phyloP scores from a whole-genome alignment of 2,329 filamentous ascomycete genomes.

The Cryphonectria nitschkei region DNA sequence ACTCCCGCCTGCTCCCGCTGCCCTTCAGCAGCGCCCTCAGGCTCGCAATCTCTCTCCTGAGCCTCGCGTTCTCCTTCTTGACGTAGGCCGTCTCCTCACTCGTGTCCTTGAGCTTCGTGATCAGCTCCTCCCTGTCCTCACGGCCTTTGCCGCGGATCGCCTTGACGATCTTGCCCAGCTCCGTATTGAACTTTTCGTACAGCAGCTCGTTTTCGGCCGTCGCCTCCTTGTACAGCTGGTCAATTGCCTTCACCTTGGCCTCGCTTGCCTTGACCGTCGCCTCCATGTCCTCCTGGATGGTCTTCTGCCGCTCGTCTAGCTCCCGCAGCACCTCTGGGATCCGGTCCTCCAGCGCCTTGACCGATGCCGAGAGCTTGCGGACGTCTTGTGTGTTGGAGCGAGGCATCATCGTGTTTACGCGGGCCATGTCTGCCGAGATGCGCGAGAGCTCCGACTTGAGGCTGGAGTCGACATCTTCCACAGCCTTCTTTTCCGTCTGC shows the following conservation, averaged over 20 bases:
- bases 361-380: constrained; percentile 56
- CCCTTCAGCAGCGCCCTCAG: constrained; percentile 60
- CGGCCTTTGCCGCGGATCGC: constrained; percentile 73
- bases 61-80: constrained; percentile 82
- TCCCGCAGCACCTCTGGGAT: constrained; percentile 64
- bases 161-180: constrained; percentile 80
- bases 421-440: constrained; percentile 79
- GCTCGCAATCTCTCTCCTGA: constrained; percentile 82
- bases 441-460: constrained; percentile 77
- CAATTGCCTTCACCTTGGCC: constrained; percentile 77
- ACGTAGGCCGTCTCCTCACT: constrained; percentile 77
- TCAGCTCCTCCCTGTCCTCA: constrained; percentile 78
- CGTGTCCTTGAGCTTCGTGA: constrained; percentile 70
- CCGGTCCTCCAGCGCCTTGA: constrained; percentile 69
- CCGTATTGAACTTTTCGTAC: constrained; percentile 91
- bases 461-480: constrained; percentile 69
- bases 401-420: constrained; percentile 49
- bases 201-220: constrained; percentile 91
- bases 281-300: constrained; percentile 72
- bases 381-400: constrained; percentile 46
- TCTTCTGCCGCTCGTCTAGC: constrained; percentile 62
- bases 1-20: constrained; percentile 18
- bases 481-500: constrained; percentile 76
- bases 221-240: constrained; percentile 85
- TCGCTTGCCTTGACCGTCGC: constrained; percentile 74